phyloP scores from a whole-genome alignment of 371 early-diverging fungal species.

The Lichtheimia ramosa region DNA sequence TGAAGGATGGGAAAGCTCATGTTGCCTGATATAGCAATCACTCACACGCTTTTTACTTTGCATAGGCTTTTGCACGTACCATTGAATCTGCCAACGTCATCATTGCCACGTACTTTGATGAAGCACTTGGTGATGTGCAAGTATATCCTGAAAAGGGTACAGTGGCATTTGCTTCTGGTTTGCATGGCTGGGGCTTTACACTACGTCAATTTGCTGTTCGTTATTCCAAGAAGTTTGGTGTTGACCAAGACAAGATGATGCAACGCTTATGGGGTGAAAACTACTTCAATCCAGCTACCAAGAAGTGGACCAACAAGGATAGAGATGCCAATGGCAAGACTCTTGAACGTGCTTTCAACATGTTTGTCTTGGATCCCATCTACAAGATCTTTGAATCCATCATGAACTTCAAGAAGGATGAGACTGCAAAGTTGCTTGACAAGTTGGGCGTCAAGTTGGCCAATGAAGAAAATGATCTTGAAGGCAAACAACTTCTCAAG shows the following conservation, averaged over 20 bases:
- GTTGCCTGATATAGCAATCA: neutral
- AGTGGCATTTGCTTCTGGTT: constrained; percentile 98
- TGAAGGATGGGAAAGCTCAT: neutral
- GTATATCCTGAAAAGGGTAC: constrained; percentile 94
- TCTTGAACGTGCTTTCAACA: constrained; percentile 94
- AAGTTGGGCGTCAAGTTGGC: constrained; percentile 86
- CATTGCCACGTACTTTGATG: constrained; percentile 90
- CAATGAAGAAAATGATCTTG: constrained; percentile 82
- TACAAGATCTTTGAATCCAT: constrained; percentile 94
- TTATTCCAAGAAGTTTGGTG: constrained; percentile 96
- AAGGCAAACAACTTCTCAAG: constrained; percentile 94
- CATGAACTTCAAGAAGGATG: constrained; percentile 94
- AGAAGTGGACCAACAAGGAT: constrained; percentile 88
- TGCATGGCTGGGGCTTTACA: constrained; percentile 99
- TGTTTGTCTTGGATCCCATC: constrained; percentile 98
- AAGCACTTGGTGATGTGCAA: constrained; percentile 84
- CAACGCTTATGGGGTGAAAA: constrained; percentile 91
- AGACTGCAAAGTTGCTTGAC: constrained; percentile 72
- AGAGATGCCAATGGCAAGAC: constrained; percentile 76
- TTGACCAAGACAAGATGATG: constrained; percentile 95
- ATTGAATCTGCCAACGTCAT: constrained; percentile 96
- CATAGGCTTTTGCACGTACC: constrained; percentile 83
- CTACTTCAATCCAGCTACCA: constrained; percentile 95
- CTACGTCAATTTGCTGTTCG: constrained; percentile 96
- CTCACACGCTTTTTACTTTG: neutral